Evolutionary conservation across 2,329 filamentous ascomycete genomes (phyloP).

Genomic region (Colletotrichum destructivum): DNA sequence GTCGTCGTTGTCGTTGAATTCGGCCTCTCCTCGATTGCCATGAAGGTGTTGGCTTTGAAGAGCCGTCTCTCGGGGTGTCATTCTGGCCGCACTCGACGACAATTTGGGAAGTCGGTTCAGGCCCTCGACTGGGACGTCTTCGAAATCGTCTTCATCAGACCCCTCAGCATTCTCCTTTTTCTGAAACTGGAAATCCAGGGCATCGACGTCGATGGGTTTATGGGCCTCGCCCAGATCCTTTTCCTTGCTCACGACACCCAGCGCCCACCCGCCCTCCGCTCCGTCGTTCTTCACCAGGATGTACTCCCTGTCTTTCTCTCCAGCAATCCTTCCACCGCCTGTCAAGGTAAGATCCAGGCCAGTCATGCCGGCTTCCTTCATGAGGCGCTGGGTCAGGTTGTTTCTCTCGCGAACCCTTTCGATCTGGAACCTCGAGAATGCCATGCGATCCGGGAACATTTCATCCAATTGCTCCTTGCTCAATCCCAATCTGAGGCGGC

Average conservation of each 20-base stretch:
- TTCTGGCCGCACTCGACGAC: slow-evolving; percentile 30
- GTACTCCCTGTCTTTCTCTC: slow-evolving; percentile 93
- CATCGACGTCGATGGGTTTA: slow-evolving; percentile 94
- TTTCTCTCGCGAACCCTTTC: slow-evolving; percentile 94
- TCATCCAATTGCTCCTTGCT: slow-evolving; percentile 95
- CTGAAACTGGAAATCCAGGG: slow-evolving; percentile 69
- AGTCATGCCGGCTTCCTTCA: slow-evolving; percentile 94
- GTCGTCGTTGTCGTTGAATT: slow-evolving; percentile 47
- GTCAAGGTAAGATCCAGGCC: slow-evolving; percentile 78
- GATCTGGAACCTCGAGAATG: slow-evolving; percentile 96
- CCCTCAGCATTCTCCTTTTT: slow-evolving; percentile 72
- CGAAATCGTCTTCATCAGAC: slow-evolving; percentile 81
- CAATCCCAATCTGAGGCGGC: slow-evolving; percentile 92
- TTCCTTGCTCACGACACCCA: slow-evolving; percentile 91
- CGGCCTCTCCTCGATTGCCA: slow-evolving; percentile 23
- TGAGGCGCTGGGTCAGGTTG: slow-evolving; percentile 92
- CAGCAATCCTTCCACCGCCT: slow-evolving; percentile 76
- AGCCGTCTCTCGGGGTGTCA: slow-evolving; percentile 21
- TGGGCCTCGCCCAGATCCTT: slow-evolving; percentile 84
- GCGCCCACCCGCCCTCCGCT: slow-evolving; percentile 94
- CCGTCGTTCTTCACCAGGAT: slow-evolving; percentile 96
- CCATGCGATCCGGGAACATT: slow-evolving; percentile 99
- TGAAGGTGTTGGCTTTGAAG: slow-evolving; percentile 21
- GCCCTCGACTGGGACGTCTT: slow-evolving; percentile 93
- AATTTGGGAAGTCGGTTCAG: slow-evolving; percentile 84